These are phyloP conservation scores for Pichia insulana DNA, from an alignment of 805 yeast genomes.

Conservation along the genomic window DNA sequence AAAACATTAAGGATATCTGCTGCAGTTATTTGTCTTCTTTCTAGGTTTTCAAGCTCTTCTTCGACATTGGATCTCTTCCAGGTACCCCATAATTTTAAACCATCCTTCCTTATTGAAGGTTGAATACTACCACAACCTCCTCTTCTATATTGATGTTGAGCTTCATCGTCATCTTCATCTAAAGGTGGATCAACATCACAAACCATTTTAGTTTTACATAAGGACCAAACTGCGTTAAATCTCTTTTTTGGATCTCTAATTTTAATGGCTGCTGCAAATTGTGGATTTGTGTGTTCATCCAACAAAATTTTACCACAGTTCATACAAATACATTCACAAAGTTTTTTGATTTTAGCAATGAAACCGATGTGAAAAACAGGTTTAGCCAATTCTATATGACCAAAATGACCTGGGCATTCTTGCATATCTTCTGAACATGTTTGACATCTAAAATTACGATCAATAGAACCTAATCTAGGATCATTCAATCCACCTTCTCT, in stretches of 20 bases:
- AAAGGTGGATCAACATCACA: slow-evolving; percentile 89
- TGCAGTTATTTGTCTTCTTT: slow-evolving; percentile 80
- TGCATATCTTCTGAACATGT: slow-evolving; percentile 99
- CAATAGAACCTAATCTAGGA: slow-evolving; percentile 95
- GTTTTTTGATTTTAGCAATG: slow-evolving; percentile 86
- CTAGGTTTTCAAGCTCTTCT: slow-evolving; percentile 85
- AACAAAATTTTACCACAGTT: slow-evolving; percentile 92
- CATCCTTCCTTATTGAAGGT: slow-evolving; percentile 93
- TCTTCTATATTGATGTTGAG: slow-evolving; percentile 38
- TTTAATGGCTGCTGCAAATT: slow-evolving; percentile 79
- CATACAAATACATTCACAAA: slow-evolving; percentile 95
- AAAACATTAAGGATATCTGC: slow-evolving; percentile 85
- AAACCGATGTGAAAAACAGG: slow-evolving; percentile 98
- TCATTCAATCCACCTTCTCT: slow-evolving; percentile 96
- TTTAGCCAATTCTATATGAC: slow-evolving; percentile 95
- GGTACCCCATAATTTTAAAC: slow-evolving; percentile 93
- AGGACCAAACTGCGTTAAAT: slow-evolving; percentile 92
- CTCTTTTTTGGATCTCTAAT: slow-evolving; percentile 93
- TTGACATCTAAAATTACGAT: slow-evolving; percentile 95
- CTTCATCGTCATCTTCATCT: slow-evolving; percentile 39
- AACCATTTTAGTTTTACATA: slow-evolving; percentile 85
- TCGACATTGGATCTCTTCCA: slow-evolving; percentile 79
- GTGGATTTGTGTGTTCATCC: slow-evolving; percentile 67
- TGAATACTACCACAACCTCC: slow-evolving; percentile 99
- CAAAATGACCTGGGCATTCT: slow-evolving; percentile 99